These are phyloP conservation scores for Echium plantagineum DNA, from an alignment of 257 asterid species.

Conservation along the genomic window DNA sequence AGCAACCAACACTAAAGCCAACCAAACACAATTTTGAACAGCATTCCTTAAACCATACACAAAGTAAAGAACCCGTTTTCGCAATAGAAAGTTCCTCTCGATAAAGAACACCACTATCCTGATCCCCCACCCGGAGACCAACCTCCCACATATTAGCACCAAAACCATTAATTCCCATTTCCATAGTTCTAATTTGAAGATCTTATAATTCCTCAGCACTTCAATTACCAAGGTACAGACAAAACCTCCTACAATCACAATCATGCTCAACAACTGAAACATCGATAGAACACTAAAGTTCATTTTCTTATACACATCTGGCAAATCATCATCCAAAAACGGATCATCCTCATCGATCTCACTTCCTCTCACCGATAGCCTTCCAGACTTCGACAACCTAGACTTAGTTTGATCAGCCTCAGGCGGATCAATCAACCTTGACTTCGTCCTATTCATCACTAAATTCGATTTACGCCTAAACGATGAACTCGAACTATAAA, in stretches of 20 bases:
- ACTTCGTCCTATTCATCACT: not conserved
- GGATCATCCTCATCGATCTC: not conserved
- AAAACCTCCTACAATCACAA: not conserved
- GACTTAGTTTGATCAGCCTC: not conserved
- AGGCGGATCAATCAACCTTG: not conserved
- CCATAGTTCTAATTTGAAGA: not conserved
- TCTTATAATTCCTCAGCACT: not conserved
- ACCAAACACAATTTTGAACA: not conserved
- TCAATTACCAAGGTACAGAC: not conserved
- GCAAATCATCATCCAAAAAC: not conserved
- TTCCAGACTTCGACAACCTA: not conserved
- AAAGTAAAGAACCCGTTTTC: not conserved
- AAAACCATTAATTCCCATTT: not conserved
- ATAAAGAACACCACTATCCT: not conserved
- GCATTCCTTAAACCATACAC: not conserved
- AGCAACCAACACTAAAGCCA: not conserved
- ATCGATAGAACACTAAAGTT: not conserved
- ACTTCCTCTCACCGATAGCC: not conserved
- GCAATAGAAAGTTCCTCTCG: not conserved
- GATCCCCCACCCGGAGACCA: not conserved
- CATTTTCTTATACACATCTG: not conserved
- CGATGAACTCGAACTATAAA: not conserved
- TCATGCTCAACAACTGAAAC: not conserved
- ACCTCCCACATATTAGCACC: not conserved
- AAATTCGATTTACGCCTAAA: not conserved